phyloP scores from a whole-genome alignment of 2,329 filamentous ascomycete species.

The Plectosphaerella plurivora region DNA sequence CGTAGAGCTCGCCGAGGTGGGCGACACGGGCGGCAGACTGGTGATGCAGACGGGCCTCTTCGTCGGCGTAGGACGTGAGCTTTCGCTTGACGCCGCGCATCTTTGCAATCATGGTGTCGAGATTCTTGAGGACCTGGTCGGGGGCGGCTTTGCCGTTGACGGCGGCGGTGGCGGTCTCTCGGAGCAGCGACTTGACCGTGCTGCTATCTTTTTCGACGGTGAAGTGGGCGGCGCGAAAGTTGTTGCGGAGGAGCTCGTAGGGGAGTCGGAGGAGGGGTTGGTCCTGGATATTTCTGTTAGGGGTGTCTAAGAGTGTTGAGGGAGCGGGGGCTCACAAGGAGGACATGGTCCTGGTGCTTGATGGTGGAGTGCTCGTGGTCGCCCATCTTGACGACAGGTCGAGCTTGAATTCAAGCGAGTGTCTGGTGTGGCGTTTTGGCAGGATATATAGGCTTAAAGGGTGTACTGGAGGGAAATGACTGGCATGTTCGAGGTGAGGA shows the following conservation, averaged over 20 bases:
- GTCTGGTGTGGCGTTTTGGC: neutral
- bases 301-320: neutral
- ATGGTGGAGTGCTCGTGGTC: constrained; percentile 62
- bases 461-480: too few relatives aligned
- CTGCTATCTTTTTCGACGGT: constrained; percentile 68
- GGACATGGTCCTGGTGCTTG: constrained; percentile 69
- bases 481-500: too few relatives aligned
- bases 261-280: constrained; percentile 91
- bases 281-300: constrained; percentile 51
- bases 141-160: constrained; percentile 57
- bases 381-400: constrained; percentile 40
- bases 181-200: constrained; percentile 55
- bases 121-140: constrained; percentile 69
- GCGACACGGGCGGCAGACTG: constrained; percentile 72
- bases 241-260: constrained; percentile 87
- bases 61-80: constrained; percentile 69
- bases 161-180: constrained; percentile 62
- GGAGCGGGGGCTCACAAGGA: constrained; percentile 51
- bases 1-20: constrained; percentile 77
- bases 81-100: constrained; percentile 89
- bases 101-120: constrained; percentile 80
- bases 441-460: neutral
- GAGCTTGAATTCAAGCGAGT: neutral
- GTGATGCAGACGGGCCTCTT: constrained; percentile 72
- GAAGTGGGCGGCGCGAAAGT: constrained; percentile 82